Base-by-base conservation (phyloP, 139 green algal genomes). In the Tetraselmis chui region DNA sequence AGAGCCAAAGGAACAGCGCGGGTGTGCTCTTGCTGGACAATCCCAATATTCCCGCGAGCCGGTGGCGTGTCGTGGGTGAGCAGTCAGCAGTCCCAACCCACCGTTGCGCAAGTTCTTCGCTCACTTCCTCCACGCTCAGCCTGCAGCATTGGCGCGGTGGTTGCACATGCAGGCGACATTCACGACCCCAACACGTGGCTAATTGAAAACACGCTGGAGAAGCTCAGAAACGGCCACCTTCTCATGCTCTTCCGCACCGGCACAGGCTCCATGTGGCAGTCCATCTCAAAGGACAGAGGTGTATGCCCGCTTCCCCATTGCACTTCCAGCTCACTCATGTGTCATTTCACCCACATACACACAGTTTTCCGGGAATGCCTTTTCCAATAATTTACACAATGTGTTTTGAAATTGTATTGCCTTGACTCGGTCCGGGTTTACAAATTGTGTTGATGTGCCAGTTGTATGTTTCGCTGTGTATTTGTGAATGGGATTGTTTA, bases 131-230 rank as follows among this genome's bases (percentile, higher is more conserved):
- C n/a, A n/a, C n/a, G n/a, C n/a, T n/a, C n/a, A n/a, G n/a, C n/a
- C n/a, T n/a, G n/a, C n/a, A n/a, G n/a, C n/a, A n/a, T n/a, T n/a
- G n/a, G n/a, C n/a, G n/a, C n/a, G n/a, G n/a, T n/a, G n/a, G n/a
- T n/a, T n/a, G n/a, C n/a, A n/a, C n/a, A n/a, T n/a, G 28, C 23
- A n/a, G 84, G 84, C 26, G 59, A 76, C 45, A 30, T 90, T 0
- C 32, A 83, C 59, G 81, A 84, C 75, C 23, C 45, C 30, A 85
- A 82, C 29, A 87, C 81, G 25, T 90, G 86, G 86, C 78, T 90
- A 76, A 87, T 89, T 30, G 76, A 90, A 32, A 86, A 86, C 0
- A 77, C 59, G 23, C 75, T 90, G 58, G 81, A 83, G 75, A 30
- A 79, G 74, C 67, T 30, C 22, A 75, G 28, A 1, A 76, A 84